Percentiles rank a stretch among this genome's conserved stretches.
Evolutionary conservation across 495 filamentous ascomycete species (phyloP).

Genomic region (Saxophila tyrrhenica): DNA sequence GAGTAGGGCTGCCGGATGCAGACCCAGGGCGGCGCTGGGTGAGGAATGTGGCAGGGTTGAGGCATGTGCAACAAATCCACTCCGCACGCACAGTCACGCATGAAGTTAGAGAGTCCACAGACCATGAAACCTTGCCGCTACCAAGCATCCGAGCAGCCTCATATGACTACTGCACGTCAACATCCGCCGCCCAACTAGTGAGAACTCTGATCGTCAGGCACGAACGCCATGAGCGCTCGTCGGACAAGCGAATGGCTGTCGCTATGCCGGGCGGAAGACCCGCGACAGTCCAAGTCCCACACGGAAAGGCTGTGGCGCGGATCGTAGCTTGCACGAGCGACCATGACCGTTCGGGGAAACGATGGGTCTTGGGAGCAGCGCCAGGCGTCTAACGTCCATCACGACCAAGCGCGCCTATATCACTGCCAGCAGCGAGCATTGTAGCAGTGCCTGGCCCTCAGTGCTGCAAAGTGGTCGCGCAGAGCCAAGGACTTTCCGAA

Average conservation of each 20-base stretch:
- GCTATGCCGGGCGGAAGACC: not conserved
- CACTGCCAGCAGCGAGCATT: not conserved
- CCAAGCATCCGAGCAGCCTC: not conserved
- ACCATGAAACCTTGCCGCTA: not conserved
- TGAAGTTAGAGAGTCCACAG: not conserved
- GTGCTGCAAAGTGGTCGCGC: not conserved
- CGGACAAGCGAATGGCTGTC: not conserved
- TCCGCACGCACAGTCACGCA: not conserved
- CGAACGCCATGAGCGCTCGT: not conserved
- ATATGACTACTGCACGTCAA: conserved; percentile 15
- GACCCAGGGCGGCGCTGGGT: not conserved
- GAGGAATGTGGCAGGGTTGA: conserved; percentile 1
- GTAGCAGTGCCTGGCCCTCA: not conserved
- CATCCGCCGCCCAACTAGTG: not conserved
- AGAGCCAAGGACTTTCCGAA: conserved; percentile 14
- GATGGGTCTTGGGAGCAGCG: not conserved
- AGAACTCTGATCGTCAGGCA: not conserved
- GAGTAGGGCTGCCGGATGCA: not conserved
- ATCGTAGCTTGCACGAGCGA: conserved; percentile 6
- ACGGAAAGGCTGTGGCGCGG: conserved; percentile 17
- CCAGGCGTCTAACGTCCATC: conserved; percentile 7
- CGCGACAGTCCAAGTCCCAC: conserved; percentile 6
- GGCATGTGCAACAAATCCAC: conserved; percentile 1
- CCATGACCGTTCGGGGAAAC: conserved; percentile 11
- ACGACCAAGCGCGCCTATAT: not conserved